Evolutionary conservation across 2,329 filamentous ascomycete genomes (phyloP), one percentile per base, ranked within the genome.

Genomic region (Alternaria arborescens): DNA sequence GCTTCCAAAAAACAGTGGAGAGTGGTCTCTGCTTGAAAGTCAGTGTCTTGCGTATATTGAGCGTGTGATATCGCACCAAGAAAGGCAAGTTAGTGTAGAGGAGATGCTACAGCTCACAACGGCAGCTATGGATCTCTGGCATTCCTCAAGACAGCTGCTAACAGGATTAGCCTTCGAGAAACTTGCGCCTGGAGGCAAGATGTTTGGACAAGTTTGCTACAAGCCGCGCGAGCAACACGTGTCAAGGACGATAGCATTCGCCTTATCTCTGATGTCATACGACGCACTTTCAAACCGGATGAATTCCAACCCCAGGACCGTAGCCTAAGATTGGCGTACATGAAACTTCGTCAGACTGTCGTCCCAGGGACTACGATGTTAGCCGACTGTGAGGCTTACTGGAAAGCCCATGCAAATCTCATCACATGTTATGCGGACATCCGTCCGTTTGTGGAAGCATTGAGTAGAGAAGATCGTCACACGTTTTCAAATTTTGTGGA

Each of bases 361-460:
- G 46, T 36, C 38, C 32, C 32, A 11, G 55, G 50, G 16, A 42
- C 50, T 14, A 48, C 57, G 10, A 60, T 70, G 32, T 41, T 67
- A 11, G 32, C 58, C 18, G 57, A 66, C 40, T 74, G 69, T 51
- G 62, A 72, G 43, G 52, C 60, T 1, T 77, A 71, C 47, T 76
- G 69, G 66, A 30, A 64, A 22, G 46, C 67, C 2, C 65, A 71
- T 44, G 65, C 62, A 8, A 60, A 53, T 16, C 56, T 68, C 11
- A 65, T 66, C 4, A 65, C 56, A 20, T 77, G 75, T 58, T 78
- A 74, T 44, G 56, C 62, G 8, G 76, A 78, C 51, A 62, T 78
- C 3, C 64, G 67, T 22, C 68, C 41, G 5, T 70, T 71, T 43
- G 64, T 77, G 1, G 59, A 70, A 43, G 43, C 24, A 32, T 75